Percentiles rank a stretch among this genome's conserved stretches.
Conservation (phyloP, 495 filamentous ascomycete genomes). For the Penicillium silybi region DNA sequence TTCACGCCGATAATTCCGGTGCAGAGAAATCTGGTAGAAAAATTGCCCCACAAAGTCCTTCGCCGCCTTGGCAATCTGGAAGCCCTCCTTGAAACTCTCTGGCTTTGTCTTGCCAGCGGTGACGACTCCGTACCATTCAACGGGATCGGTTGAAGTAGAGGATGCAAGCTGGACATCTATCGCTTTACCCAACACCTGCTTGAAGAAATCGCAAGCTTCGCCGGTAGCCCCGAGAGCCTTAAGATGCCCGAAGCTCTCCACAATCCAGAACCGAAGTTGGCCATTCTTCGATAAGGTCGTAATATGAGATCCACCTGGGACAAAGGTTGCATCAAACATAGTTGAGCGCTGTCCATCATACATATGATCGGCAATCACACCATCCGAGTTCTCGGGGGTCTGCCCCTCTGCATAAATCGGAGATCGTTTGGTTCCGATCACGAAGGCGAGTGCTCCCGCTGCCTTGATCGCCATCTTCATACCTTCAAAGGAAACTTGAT, state of each 20-base stretch:
- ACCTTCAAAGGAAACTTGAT: constrained; percentile 53
- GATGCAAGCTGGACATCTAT: constrained; percentile 43
- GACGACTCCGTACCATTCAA: constrained; percentile 71
- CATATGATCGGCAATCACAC: constrained; percentile 65
- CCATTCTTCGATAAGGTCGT: constrained; percentile 59
- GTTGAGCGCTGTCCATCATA: constrained; percentile 73
- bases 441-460: background rate
- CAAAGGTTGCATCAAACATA: constrained; percentile 73
- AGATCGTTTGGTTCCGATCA: background rate
- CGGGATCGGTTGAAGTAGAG: constrained; percentile 38
- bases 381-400: constrained; percentile 33
- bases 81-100: constrained; percentile 49
- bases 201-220: constrained; percentile 58
- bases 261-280: constrained; percentile 69
- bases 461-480: constrained; percentile 33
- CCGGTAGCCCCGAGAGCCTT: constrained; percentile 69
- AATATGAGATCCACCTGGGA: constrained; percentile 63
- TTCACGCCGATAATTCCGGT: constrained; percentile 64
- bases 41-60: constrained; percentile 59
- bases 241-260: constrained; percentile 69
- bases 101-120: constrained; percentile 49
- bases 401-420: constrained; percentile 52
- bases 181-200: constrained; percentile 45
- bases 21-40: constrained; percentile 54
- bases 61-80: background rate